Conservation (phyloP, 768 basidiomycete genomes). For the Solioccasus polychromus region DNA sequence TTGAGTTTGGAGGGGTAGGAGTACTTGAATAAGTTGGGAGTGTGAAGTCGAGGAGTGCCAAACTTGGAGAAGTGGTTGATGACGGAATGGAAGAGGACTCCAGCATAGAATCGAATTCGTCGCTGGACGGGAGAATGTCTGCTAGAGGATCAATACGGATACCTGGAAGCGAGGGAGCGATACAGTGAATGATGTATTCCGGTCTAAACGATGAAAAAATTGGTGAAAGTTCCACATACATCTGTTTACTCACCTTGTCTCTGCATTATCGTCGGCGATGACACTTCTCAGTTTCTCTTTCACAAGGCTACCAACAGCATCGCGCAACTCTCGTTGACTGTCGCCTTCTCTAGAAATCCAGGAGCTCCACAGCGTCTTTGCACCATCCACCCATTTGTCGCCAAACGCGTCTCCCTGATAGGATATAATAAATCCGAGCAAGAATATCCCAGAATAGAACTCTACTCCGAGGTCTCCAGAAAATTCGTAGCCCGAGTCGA, state of each 20-base stretch:
- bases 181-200: constrained; percentile 41
- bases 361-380: constrained; percentile 31
- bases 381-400: constrained; percentile 16
- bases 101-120: constrained; percentile 48
- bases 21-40: constrained; percentile 44
- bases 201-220: constrained; percentile 33
- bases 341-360: constrained; percentile 18
- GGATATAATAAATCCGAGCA: constrained; percentile 22
- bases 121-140: constrained; percentile 52
- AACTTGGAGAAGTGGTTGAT: constrained; percentile 47
- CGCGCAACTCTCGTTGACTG: constrained; percentile 20
- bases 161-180: constrained; percentile 35
- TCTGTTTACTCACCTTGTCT: constrained; percentile 30
- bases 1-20: constrained; percentile 5
- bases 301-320: constrained; percentile 33
- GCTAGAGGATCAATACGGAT: constrained; percentile 38
- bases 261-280: constrained; percentile 36
- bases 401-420: constrained; percentile 5
- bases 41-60: constrained; percentile 59
- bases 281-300: constrained; percentile 41
- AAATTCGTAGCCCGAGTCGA: constrained; percentile 20
- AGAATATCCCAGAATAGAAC: constrained; percentile 20
- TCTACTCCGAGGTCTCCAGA: constrained; percentile 17
- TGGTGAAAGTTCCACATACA: not conserved
- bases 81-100: constrained; percentile 38